Evolutionary conservation across 768 basidiomycete genomes (phyloP).

Genomic region (Suillus tomentosus): DNA sequence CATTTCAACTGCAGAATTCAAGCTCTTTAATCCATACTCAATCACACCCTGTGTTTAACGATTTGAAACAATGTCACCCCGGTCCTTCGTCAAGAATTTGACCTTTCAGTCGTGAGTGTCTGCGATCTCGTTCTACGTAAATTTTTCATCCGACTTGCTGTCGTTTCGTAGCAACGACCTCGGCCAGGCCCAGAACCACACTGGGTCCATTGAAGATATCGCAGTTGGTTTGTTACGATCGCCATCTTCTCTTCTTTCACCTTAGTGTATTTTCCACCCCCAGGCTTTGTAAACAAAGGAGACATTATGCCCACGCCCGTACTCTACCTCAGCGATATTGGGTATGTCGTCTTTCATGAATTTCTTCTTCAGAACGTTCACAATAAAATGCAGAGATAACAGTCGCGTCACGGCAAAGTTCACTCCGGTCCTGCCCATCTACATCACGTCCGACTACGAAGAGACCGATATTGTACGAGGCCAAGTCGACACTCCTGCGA

Average conservation of each 20-base stretch:
- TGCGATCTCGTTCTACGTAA: not conserved
- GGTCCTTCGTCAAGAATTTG: not conserved
- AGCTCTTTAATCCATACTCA: not conserved
- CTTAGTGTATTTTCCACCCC: not conserved
- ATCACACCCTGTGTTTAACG: not conserved
- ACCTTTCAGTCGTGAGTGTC: not conserved
- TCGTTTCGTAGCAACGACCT: not conserved
- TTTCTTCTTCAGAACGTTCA: not conserved
- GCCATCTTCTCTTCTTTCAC: not conserved
- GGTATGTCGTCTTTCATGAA: not conserved
- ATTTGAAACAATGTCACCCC: not conserved
- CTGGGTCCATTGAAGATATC: not conserved
- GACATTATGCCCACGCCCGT: not conserved
- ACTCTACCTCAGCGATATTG: constrained; percentile 3
- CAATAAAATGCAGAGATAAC: not conserved
- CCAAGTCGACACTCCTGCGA: not conserved
- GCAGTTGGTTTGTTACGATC: not conserved
- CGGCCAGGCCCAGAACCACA: not conserved
- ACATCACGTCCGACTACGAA: constrained; percentile 8
- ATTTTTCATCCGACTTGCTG: not conserved
- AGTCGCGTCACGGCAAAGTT: not conserved
- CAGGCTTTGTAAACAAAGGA: not conserved
- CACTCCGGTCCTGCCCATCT: constrained; percentile 1
- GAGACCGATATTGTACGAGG: not conserved
- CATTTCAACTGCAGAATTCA: not conserved